These are phyloP conservation scores for Trichosporon sp. DNA, from an alignment of 1,284 basidiomycete species.

Conservation along the genomic window DNA sequence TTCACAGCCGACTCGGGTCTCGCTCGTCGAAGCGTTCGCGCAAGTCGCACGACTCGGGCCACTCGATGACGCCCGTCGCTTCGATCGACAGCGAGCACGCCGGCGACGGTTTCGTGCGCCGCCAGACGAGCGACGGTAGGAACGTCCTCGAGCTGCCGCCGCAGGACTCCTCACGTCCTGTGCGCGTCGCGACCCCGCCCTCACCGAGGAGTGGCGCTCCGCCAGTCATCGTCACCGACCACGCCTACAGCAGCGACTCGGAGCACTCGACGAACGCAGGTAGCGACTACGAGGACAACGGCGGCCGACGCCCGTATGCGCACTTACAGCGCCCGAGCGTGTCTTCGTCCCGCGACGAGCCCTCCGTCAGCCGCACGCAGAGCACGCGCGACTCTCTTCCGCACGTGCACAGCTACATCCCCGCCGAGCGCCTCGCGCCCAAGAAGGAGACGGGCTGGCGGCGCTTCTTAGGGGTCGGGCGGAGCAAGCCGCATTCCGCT, in stretches of 20 bases:
- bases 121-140: neutral
- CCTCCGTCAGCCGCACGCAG: neutral
- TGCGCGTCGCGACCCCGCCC: neutral
- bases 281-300: constrained; percentile 24
- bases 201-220: neutral
- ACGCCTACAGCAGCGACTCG: constrained; percentile 16
- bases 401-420: constrained; percentile 32
- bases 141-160: constrained; percentile 16
- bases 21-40: constrained; percentile 4
- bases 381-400: neutral
- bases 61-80: constrained; percentile 4
- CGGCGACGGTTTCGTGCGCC: constrained; percentile 7
- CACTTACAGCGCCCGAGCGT: neutral
- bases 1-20: neutral
- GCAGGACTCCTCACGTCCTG: neutral
- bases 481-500: constrained; percentile 6
- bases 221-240: constrained; percentile 13
- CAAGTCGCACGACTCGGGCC: neutral
- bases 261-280: constrained; percentile 32
- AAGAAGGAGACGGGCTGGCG: constrained; percentile 28
- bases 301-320: constrained; percentile 27
- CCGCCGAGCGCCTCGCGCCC: constrained; percentile 22
- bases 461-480: constrained; percentile 27
- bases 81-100: neutral
- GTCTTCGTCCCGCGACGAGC: neutral